These are phyloP conservation scores for Gynochthodes officinalis DNA, from an alignment of 257 asterid genomes.

Conservation along the genomic window DNA sequence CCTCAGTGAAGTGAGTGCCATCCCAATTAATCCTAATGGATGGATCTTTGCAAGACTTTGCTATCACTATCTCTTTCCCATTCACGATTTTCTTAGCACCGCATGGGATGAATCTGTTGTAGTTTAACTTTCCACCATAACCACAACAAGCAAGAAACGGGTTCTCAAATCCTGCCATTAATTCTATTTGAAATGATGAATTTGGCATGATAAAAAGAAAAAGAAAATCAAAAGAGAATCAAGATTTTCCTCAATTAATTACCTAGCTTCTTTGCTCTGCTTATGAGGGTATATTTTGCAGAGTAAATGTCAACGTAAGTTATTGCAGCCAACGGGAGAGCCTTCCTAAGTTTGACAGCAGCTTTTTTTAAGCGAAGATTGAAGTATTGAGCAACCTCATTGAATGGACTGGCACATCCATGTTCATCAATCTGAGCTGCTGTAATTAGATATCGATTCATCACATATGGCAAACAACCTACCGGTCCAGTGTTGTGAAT, in stretches of 20 bases:
- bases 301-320: conserved; percentile 63
- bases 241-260: not conserved
- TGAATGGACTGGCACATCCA: conserved; percentile 67
- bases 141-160: conserved; percentile 79
- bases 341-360: conserved; percentile 43
- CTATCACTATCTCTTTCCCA: conserved; percentile 51
- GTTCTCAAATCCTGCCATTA: conserved; percentile 54
- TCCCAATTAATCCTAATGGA: conserved; percentile 58
- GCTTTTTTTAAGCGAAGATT: conserved; percentile 45
- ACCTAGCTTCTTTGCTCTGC: conserved; percentile 52
- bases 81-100: conserved; percentile 52
- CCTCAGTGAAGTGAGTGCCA: conserved; percentile 74
- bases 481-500: conserved; percentile 80
- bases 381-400: conserved; percentile 63
- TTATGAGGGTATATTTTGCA: conserved; percentile 53
- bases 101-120: conserved; percentile 48
- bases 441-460: conserved; percentile 56
- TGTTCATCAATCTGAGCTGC: conserved; percentile 55
- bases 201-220: not conserved
- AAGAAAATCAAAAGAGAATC: not conserved
- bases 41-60: conserved; percentile 59
- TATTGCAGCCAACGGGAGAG: conserved; percentile 64
- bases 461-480: conserved; percentile 65
- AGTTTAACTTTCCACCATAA: conserved; percentile 72
- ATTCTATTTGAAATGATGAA: not conserved